Base-by-base conservation (phyloP, 345 rosid genomes). In the Corchorus capsularis region DNA sequence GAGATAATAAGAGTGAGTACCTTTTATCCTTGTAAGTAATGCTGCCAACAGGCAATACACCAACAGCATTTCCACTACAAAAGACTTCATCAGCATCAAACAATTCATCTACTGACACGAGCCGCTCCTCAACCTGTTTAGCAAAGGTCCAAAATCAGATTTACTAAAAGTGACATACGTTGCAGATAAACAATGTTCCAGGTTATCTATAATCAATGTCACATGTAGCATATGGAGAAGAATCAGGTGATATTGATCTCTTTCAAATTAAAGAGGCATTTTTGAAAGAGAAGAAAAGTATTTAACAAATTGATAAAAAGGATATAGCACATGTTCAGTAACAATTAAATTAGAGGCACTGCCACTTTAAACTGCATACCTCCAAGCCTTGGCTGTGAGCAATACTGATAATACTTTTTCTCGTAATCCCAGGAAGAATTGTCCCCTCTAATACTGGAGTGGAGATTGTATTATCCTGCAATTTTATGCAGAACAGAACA, bases 71-170 rank as follows among this genome's bases (percentile, higher is more conserved):
- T 69, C 77, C 85, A 5, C 72, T 68, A 54, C 81, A 75, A 71
- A 84, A 79, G 37, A 72, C 83, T 79, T 84, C 85, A 56, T 82
- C 85, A 10, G 85, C 82, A 43, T 45, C 74, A 49, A 72, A 55
- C 22, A 82, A 63, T 80, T 85, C 85, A 70, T 82, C 80, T 15
- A 82, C 76, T 17, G 85, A 57, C 59, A 85, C 39, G 10, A 57
- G 76, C 14, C 74, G 74, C 63, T 80, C 83, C 75, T 77, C 83
- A 7, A 85, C 85, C 83, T 85, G 83, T 54, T 65, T 15, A 71
- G 52, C 37, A 72, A 9, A 14, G 79, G 47, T 7, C 35, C 59
- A 34, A 10, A 19, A 16, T 72, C 56, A 57, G 39, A 59, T 72
- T 15, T 43, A 39, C 56, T 39, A 52, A 52, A 66, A 27, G 16